Conservation (phyloP, 768 basidiomycete species). For the Lactarius hatsudake region DNA sequence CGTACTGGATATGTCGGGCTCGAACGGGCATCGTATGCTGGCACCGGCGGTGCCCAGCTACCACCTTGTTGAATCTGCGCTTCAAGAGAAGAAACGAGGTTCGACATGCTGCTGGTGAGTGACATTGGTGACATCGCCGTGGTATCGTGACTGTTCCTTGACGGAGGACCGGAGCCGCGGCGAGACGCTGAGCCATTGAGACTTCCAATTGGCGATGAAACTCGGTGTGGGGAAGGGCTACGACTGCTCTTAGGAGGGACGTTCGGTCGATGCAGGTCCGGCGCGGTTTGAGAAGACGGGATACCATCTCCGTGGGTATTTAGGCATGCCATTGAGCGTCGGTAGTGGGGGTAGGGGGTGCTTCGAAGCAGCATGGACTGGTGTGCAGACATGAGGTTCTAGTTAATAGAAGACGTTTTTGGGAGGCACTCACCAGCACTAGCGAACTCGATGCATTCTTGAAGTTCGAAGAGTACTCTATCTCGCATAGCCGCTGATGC, state of each 20-base stretch:
- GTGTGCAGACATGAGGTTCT: background rate
- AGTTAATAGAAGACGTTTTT: background rate
- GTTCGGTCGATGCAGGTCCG: slow-evolving; percentile 19
- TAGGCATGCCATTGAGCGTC: slow-evolving; percentile 34
- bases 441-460: slow-evolving; percentile 83
- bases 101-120: slow-evolving; percentile 28
- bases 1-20: slow-evolving; percentile 28
- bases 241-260: slow-evolving; percentile 12
- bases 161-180: slow-evolving; percentile 14
- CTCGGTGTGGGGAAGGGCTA: slow-evolving; percentile 30
- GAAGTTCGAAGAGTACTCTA: slow-evolving; percentile 63
- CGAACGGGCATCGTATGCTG: slow-evolving; percentile 28
- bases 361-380: slow-evolving; percentile 44
- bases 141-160: slow-evolving; percentile 21
- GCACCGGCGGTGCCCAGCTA: slow-evolving; percentile 23
- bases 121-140: slow-evolving; percentile 7
- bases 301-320: slow-evolving; percentile 10
- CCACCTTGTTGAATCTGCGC: slow-evolving; percentile 34
- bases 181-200: slow-evolving; percentile 1
- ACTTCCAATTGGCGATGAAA: slow-evolving; percentile 26
- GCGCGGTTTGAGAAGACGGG: slow-evolving; percentile 26
- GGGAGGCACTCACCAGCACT: slow-evolving; percentile 54
- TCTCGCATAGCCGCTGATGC: slow-evolving; percentile 59
- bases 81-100: slow-evolving; percentile 32
- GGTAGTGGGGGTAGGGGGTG: slow-evolving; percentile 69